Evolutionary conservation across 2,329 filamentous ascomycete species (phyloP), one percentile per base, ranked within the genome.

Genomic region (Ascochyta clinopodiicola): DNA sequence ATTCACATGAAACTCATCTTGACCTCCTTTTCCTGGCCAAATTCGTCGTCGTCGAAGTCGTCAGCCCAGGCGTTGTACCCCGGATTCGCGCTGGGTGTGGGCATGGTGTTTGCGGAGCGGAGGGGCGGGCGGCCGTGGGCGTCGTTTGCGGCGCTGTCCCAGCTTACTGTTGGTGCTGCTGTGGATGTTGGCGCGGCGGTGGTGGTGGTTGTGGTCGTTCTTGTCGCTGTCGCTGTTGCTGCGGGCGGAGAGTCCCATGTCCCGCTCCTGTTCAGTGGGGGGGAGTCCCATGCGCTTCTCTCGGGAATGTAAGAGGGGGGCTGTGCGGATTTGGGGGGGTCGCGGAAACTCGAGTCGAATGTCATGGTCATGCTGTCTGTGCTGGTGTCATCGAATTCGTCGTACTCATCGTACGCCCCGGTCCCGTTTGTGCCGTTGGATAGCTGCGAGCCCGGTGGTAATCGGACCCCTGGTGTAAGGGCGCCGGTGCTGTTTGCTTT

Each of bases 41-140:
- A 81, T 17, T 17, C 17, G 3, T 78, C 77, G 29, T 77, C 75
- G 1, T 80, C 78, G 44, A 76, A 74, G n/a, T 79, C 78, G 42
- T 80, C 77, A 3, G 72, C 76, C 79, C 80, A 81, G 6, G 79
- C 79, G 63, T 81, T 81, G 29, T 76, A 73, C 19, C 75, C 73
- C 6, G 67, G 61, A n/a, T 62, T 53, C 15, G 38, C 50, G 3
- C 32, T 35, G n/a, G 15, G 15, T 17, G 49, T 35, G 8, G 63
- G 61, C 32, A 71, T 70, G 1, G 77, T 77, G 22, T 61, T 63
- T 0, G 65, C 58, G 1, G 71, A 63, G 15, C 60, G 63, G 22
- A 76, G 49, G 3, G 66, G 66, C 2, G 73, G 74, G 3, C 71
- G 63, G 35, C 71, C 69, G 5, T 63, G 45, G n/a, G 57, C 49